These are phyloP conservation scores for Plantago coronopus DNA, from an alignment of 305 asterid species.

Conservation along the genomic window DNA sequence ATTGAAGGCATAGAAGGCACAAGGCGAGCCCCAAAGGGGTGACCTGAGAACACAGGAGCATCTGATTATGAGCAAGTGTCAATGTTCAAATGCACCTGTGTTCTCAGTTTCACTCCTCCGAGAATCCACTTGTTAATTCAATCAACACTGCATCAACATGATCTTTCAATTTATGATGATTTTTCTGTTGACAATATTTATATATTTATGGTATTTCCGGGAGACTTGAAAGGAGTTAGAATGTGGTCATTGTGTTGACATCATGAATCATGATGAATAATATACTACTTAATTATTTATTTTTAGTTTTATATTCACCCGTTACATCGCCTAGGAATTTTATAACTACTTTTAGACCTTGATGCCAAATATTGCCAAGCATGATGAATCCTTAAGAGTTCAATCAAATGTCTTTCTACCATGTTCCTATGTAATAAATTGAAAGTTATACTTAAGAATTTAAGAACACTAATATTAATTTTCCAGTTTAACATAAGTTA, in stretches of 20 bases:
- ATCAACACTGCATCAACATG: not conserved
- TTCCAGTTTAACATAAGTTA: too few species aligned
- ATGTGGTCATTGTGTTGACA: slow-evolving; percentile 17
- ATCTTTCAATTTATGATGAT: not conserved
- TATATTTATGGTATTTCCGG: not conserved
- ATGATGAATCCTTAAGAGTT: too few species aligned
- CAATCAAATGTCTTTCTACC: too few species aligned
- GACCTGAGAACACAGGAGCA: slow-evolving; percentile 20
- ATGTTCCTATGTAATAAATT: too few species aligned
- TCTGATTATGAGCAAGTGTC: not conserved
- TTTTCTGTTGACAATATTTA: not conserved
- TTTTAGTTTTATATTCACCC: too few species aligned
- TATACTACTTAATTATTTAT: not conserved
- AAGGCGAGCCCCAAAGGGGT: slow-evolving; percentile 5
- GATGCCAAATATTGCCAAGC: too few species aligned
- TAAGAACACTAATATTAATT: too few species aligned
- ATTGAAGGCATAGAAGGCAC: not conserved
- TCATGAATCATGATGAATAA: not conserved
- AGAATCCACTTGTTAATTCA: not conserved
- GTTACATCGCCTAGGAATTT: too few species aligned
- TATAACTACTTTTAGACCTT: too few species aligned
- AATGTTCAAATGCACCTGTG: slow-evolving; percentile 2
- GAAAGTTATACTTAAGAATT: too few species aligned
- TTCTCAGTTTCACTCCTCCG: slow-evolving; percentile 15
- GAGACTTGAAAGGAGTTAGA: not conserved